Conservation (phyloP, 2,329 filamentous ascomycete genomes). For the Sarocladium brachiariae region DNA sequence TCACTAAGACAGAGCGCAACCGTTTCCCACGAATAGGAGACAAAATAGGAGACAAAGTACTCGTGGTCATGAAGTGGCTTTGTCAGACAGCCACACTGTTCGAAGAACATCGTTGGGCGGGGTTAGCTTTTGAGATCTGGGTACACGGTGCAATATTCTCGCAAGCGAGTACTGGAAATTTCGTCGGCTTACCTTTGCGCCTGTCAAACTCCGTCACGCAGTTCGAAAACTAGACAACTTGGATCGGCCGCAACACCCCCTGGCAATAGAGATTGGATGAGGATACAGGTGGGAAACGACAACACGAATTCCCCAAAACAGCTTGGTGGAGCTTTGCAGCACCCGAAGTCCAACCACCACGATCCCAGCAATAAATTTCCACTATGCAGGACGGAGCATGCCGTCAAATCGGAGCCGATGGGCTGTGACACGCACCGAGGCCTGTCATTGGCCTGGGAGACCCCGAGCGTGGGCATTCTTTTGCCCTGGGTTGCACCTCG, state of each 20-base stretch:
- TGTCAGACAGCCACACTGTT: too few relatives aligned
- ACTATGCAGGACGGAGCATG: constrained; percentile 1
- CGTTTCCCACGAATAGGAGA: too few relatives aligned
- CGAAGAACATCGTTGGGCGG: too few relatives aligned
- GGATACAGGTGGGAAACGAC: not conserved
- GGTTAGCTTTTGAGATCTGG: too few relatives aligned
- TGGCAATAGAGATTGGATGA: constrained; percentile 8
- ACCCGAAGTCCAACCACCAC: constrained; percentile 1
- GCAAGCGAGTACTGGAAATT: too few relatives aligned
- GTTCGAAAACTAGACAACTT: too few relatives aligned
- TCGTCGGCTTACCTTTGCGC: not conserved
- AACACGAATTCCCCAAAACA: constrained; percentile 7
- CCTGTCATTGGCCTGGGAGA: not conserved
- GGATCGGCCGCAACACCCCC: not conserved
- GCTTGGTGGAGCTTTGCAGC: not conserved
- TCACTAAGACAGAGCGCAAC: too few relatives aligned
- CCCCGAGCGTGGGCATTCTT: not conserved
- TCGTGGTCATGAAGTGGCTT: too few relatives aligned
- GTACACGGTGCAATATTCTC: too few relatives aligned
- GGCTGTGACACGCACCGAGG: not conserved
- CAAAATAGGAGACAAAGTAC: too few relatives aligned
- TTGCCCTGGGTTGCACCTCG: not conserved
- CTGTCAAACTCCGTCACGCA: not conserved
- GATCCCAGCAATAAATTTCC: not conserved
- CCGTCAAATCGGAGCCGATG: constrained; percentile 9